Evolutionary conservation across 305 asterid species (phyloP), one percentile per base, ranked within the genome.

Genomic region (Solanum aculeatissimum): DNA sequence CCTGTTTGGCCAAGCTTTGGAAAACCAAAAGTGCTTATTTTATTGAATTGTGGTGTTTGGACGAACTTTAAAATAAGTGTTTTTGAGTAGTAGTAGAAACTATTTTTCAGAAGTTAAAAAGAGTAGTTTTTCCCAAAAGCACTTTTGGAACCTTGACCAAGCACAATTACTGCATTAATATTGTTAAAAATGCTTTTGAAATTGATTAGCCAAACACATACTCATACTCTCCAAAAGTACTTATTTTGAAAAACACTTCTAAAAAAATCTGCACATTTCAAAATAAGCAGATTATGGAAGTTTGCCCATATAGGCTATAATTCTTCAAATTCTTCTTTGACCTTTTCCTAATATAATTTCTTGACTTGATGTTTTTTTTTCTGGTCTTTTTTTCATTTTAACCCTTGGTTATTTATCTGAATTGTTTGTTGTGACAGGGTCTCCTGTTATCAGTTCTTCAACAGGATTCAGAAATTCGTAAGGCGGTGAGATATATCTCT

Each of bases 401-500:
- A 40, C 32, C 25, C n/a, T 63, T 27, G 42, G 27, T 25, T 65
- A 62, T 35, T 82, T 45, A 63, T 18, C 25, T 55, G 58, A 66
- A 72, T 19, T 87, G 74, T 68, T 86, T 19, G 80, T 87, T 89
- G 60, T 89, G 90, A 91, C 93, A 96, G 99, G 98, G 97, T 86
- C 90, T 92, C 80, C 90, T 95, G 85, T 89, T 93, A 80, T 95
- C 98, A 63, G 89, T 96, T 86, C 98, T 96, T 89, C 98, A 92
- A 89, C 98, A 93, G 91, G 97, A 93, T 86, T 89, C 97, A 85
- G 98, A 95, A 91, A 90, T 90, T 85, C 98, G 98, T 58, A 80
- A 93, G 80, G 99, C 99, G 92, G 99, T 96, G 89, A 92, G 96
- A 87, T 23, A 51, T 84, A n/a, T 85, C 87, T 75, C n/a, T 62